Conservation (phyloP, 345 rosid genomes). For the Camelina neglecta region DNA sequence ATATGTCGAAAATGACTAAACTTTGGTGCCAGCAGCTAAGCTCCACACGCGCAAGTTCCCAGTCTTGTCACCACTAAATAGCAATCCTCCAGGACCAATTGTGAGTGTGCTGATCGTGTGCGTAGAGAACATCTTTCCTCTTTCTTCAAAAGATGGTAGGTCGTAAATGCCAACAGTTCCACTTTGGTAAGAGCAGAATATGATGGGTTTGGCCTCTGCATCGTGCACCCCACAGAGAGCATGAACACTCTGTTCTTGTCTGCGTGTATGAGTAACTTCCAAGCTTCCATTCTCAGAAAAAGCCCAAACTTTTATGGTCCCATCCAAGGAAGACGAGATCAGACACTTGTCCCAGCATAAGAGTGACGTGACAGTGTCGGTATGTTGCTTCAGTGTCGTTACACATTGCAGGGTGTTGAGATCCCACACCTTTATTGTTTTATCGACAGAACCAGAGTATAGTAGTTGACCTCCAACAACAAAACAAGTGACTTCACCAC, state of each 20-base stretch:
- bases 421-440: too few species aligned
- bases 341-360: constrained; percentile 13
- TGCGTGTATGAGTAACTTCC: constrained; percentile 43
- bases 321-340: constrained; percentile 62
- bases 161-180: constrained; percentile 47
- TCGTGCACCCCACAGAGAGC: constrained; percentile 51
- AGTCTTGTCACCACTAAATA: constrained; percentile 60
- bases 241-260: constrained; percentile 52
- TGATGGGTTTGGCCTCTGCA: constrained; percentile 51
- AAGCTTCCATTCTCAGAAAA: constrained; percentile 35
- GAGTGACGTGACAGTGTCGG: too few species aligned
- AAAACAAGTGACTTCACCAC: constrained; percentile 47
- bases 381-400: too few species aligned
- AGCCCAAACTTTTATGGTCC: constrained; percentile 59
- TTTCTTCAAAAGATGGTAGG: constrained; percentile 52
- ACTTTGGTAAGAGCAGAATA: constrained; percentile 53
- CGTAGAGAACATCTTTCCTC: constrained; percentile 57
- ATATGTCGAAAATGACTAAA: neutral
- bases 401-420: too few species aligned
- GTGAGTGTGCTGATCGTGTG: neutral
- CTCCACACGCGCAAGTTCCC: constrained; percentile 47
- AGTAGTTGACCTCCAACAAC: constrained; percentile 43
- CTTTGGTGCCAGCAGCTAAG: constrained; percentile 34
- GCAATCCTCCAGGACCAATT: constrained; percentile 50
- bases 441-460: constrained; percentile 38